Percentiles rank a stretch among this genome's conserved stretches.
Evolutionary conservation across 2,329 filamentous ascomycete genomes (phyloP).

Genomic region (Cladosporium colombiae): DNA sequence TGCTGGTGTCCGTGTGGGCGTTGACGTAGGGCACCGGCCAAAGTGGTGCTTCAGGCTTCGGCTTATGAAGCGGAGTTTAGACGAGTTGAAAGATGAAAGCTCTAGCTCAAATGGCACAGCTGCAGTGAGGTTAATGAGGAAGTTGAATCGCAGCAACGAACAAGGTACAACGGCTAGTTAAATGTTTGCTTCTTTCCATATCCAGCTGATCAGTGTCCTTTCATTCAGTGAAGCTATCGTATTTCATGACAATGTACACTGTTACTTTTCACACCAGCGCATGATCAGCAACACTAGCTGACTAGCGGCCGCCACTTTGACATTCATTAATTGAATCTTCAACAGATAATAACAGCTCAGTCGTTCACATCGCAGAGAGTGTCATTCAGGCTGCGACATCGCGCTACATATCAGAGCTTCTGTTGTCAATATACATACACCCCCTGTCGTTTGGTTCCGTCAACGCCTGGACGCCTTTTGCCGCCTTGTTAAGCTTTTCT

Average conservation of each 20-base stretch:
- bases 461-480: slow-evolving; percentile 17
- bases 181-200: neutral
- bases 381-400: neutral
- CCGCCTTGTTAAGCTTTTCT: neutral
- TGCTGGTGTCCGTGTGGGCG: neutral
- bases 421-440: slow-evolving; percentile 4
- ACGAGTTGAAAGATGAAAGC: neutral
- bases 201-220: neutral
- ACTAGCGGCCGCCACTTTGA: neutral
- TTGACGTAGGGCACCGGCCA: neutral
- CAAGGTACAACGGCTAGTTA: neutral
- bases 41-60: neutral
- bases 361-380: neutral
- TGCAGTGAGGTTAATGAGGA: neutral
- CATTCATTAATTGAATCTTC: neutral
- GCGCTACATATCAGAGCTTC: slow-evolving; percentile 7
- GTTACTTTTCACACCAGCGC: neutral
- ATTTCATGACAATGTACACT: neutral
- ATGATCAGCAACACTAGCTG: slow-evolving; percentile 1
- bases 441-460: neutral
- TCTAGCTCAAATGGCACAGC: neutral
- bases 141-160: neutral
- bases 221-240: neutral
- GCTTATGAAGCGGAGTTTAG: neutral
- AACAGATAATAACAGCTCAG: neutral